Evolutionary conservation across 495 filamentous ascomycete species (phyloP).

Genomic region (Penicillium nucicola): DNA sequence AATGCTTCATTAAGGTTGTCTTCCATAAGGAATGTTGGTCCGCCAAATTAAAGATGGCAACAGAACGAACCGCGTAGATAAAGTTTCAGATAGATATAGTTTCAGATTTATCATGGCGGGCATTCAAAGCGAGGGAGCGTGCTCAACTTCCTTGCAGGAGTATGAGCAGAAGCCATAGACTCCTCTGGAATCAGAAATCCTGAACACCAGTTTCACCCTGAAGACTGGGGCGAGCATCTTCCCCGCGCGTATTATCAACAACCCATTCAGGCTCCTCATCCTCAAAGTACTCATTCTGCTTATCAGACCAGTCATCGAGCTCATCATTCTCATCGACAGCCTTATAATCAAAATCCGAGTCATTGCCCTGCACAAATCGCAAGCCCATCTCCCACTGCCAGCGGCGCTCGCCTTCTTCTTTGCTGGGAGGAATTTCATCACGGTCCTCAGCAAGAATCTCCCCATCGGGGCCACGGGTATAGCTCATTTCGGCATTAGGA

Average conservation of each 20-base stretch:
- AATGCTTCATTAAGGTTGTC: too few species aligned
- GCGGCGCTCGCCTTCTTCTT: slow-evolving; percentile 60
- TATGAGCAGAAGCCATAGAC: background rate
- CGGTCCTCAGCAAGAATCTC: slow-evolving; percentile 56
- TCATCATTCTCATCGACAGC: slow-evolving; percentile 67
- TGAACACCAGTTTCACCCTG: slow-evolving; percentile 76
- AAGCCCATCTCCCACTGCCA: slow-evolving; percentile 68
- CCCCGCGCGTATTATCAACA: slow-evolving; percentile 43
- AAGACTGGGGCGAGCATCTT: slow-evolving; percentile 32
- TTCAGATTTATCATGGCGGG: background rate
- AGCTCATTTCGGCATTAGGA: slow-evolving; percentile 46
- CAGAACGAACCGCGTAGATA: too few species aligned
- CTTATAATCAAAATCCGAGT: slow-evolving; percentile 73
- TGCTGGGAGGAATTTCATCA: slow-evolving; percentile 54
- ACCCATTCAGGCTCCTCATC: slow-evolving; percentile 69
- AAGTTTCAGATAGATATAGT: too few species aligned
- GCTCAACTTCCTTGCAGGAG: too few species aligned
- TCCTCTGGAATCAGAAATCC: slow-evolving; percentile 57
- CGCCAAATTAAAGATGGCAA: too few species aligned
- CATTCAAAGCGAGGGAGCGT: background rate
- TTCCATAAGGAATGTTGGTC: too few species aligned
- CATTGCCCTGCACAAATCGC: slow-evolving; percentile 68
- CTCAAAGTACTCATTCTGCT: slow-evolving; percentile 72
- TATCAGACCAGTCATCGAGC: slow-evolving; percentile 59
- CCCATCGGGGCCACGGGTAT: slow-evolving; percentile 47